Percentiles rank a stretch among this genome's conserved stretches.
Conservation (phyloP, 2,329 filamentous ascomycete genomes). For the Epichloe gansuensis region DNA sequence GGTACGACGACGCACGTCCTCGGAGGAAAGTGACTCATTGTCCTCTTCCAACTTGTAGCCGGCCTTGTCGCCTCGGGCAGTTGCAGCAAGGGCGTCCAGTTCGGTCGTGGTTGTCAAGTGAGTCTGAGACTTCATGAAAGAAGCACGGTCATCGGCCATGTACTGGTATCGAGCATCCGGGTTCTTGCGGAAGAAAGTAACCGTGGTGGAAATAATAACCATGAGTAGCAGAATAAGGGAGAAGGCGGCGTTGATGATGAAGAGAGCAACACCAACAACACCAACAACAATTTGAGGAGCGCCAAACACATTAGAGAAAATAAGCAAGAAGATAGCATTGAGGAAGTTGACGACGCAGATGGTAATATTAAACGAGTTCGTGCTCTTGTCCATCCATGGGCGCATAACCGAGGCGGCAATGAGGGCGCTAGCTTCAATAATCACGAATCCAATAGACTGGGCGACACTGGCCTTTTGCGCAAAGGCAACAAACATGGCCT, state of each 20-base stretch:
- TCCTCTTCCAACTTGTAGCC: conserved; percentile 32
- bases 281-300: conserved; percentile 74
- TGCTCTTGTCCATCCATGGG: conserved; percentile 99
- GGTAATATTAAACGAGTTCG: conserved; percentile 89
- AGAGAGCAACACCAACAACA: conserved; percentile 80
- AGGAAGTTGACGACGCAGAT: conserved; percentile 85
- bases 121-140: conserved; percentile 93
- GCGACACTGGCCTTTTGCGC: conserved; percentile 56
- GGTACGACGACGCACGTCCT: conserved; percentile 23
- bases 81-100: conserved; percentile 78
- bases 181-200: conserved; percentile 82
- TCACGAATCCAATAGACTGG: conserved; percentile 69
- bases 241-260: conserved; percentile 75
- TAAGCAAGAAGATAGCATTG: conserved; percentile 75
- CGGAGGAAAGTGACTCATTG: conserved; percentile 27
- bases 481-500: conserved; percentile 79
- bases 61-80: conserved; percentile 71
- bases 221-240: conserved; percentile 71
- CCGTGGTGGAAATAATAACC: conserved; percentile 45
- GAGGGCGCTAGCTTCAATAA: conserved; percentile 69
- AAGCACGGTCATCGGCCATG: conserved; percentile 91
- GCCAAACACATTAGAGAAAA: conserved; percentile 79
- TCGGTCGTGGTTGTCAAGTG: conserved; percentile 68
- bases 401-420: conserved; percentile 68
- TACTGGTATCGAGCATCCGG: conserved; percentile 90